Evolutionary conservation across 345 rosid genomes (phyloP), one percentile per base, ranked within the genome.

Genomic region (Arabidopsis suecica): DNA sequence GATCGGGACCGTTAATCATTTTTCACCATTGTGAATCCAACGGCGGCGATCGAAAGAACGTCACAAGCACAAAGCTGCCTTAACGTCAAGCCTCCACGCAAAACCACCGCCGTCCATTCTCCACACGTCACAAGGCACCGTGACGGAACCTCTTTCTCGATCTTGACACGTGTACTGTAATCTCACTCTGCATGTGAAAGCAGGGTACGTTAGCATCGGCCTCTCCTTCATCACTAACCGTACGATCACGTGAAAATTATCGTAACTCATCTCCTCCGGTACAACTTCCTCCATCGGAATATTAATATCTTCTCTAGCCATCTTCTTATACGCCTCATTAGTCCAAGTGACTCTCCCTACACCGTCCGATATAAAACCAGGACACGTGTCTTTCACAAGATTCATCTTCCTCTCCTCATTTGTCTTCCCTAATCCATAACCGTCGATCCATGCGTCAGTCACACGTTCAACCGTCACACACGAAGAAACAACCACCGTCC

Each of bases 41-140:
- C 50, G 18, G 62, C 33, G 28, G 68, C n/a, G 23, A 68, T 0
- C 18, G 12, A 55, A 53, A 71, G 37, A 53, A 28, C 32, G 22
- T 83, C 48, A 86, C 54, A 87, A 78, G 37, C 84, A 75, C 44
- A 91, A 91, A 54, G 97, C 98, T 12, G 98, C 88, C 56, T 84
- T 83, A 44, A 86, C 82, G 74, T 93, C 98, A 30, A 93, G 83
- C 80, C 92, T 84, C 98, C 97, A 93, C 75, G 92, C 98, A 83
- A 84, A 88, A 1, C 92, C 89, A 16, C 97, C 92, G 0, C 81
- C 78, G 62, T 88, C 84, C 92, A 91, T 86, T 66, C 88, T 81
- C 97, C 97, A 93, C 45, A 80, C 92, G 55, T 93, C 98, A 67
- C 98, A 91, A 1, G 97, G 98, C 74, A 88, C 79, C 53, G 85